Base-by-base conservation (phyloP, 352 stramenopile species). In the Paralagenidium karlingii region DNA sequence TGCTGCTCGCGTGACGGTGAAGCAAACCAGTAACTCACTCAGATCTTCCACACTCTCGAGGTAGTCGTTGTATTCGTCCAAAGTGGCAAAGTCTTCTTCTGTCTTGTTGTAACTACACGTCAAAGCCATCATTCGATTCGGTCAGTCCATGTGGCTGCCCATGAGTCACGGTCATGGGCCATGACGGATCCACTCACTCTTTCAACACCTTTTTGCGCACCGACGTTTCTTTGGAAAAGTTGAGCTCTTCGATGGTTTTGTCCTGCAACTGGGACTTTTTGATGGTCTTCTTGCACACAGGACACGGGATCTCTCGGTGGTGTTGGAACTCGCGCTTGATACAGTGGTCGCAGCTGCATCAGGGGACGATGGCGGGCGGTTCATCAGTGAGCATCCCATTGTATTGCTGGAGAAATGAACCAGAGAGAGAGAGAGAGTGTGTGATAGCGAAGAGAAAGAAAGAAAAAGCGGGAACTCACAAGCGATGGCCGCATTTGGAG, bases 181-280 rank as follows among this genome's bases (percentile, higher is more conserved):
- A 27, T 0, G n/a, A 48, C 55, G 38, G 30, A 16, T 45, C 39
- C 11, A 51, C 52, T 25, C 37, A 89, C 75, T 86, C 73, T 55
- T 91, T 91, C 22, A 58, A 63, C 28, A 91, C 75, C 68, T 88
- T 88, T 60, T 87, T 87, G 50, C 78, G 75, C 44, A 91, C 56
- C 12, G 71, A 83, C 42, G 73, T 85, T 51, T 91, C 78, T 55
- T 89, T 91, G 52, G 64, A 60, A 43, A 77, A 91, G 45, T 89
- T 86, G 53, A 88, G 70, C 59, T 91, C 78, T 44, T 91, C 75
- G 39, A 88, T 87, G 2, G 75, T 91, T 51, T 89, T 91, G 50
- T 91, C 75, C 56, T 88, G 75, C 19, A 91, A 59, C 53, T 88
- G 75, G 41, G 73, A 86, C 64, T 91, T 91, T 53, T 91, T 91